Conservation (phyloP, 371 early-diverging fungal genomes). For the Mortierella sp. region DNA sequence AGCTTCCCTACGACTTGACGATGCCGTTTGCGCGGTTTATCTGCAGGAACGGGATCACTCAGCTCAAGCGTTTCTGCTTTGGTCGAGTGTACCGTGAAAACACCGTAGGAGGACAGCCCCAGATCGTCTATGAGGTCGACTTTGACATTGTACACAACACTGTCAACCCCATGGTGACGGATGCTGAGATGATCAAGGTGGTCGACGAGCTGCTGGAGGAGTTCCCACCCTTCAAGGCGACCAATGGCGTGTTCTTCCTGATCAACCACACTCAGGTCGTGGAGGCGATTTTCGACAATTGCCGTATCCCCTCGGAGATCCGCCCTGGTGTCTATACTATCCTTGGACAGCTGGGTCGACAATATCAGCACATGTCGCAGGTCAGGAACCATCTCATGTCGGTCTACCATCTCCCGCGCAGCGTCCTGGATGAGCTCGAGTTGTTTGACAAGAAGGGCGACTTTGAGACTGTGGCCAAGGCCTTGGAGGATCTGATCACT, state of each 20-base stretch:
- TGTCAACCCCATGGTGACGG: conserved; percentile 80
- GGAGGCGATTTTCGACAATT: conserved; percentile 73
- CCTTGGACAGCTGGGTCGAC: conserved; percentile 70
- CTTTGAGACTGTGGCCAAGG: conserved; percentile 62
- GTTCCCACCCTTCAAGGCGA: conserved; percentile 76
- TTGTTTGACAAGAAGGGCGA: conserved; percentile 73
- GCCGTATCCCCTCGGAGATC: conserved; percentile 71
- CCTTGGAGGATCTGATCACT: conserved; percentile 70
- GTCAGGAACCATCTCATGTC: conserved; percentile 72
- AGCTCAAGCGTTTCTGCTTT: conserved; percentile 89
- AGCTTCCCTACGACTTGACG: conserved; percentile 93
- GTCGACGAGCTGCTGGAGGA: conserved; percentile 88
- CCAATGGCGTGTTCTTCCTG: conserved; percentile 66
- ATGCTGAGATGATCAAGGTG: conserved; percentile 92
- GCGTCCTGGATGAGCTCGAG: conserved; percentile 75
- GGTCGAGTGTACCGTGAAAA: conserved; percentile 87
- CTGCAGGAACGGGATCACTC: conserved; percentile 78
- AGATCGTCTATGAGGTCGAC: conserved; percentile 84
- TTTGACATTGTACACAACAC: conserved; percentile 91
- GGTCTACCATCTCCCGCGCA: conserved; percentile 71
- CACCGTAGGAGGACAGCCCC: conserved; percentile 85
- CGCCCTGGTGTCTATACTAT: conserved; percentile 69
- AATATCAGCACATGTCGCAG: conserved; percentile 69
- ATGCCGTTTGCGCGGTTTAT: conserved; percentile 93
- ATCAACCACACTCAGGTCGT: conserved; percentile 73